Evolutionary conservation across 257 asterid species (phyloP).

Genomic region (Capsicum rhomboideum): DNA sequence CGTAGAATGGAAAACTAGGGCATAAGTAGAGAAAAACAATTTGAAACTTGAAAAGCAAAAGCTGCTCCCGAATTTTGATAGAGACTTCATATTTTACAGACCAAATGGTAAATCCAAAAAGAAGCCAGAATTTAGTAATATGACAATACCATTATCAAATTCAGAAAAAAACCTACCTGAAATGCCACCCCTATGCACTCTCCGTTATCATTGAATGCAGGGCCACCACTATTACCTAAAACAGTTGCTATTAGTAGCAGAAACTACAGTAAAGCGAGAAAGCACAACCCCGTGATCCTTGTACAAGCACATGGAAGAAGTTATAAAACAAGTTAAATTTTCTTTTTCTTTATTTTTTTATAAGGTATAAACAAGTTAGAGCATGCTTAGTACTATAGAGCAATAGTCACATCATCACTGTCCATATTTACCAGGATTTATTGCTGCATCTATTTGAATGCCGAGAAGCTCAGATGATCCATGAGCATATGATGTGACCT

Average conservation of each 20-base stretch:
- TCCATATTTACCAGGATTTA: constrained; percentile 68
- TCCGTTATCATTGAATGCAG: constrained; percentile 92
- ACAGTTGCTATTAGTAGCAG: constrained; percentile 15
- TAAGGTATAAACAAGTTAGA: neutral
- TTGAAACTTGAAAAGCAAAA: neutral
- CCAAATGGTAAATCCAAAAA: neutral
- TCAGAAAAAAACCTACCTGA: constrained; percentile 48
- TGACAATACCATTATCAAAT: neutral
- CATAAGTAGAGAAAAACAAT: neutral
- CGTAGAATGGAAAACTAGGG: neutral
- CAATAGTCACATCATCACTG: neutral
- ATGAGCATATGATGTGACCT: constrained; percentile 99
- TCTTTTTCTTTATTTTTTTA: neutral
- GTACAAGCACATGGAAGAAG: neutral
- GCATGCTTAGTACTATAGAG: neutral
- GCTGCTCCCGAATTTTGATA: neutral
- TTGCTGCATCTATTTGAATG: constrained; percentile 98
- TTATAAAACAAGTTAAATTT: neutral
- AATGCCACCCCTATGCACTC: constrained; percentile 99
- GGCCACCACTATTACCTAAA: constrained; percentile 97
- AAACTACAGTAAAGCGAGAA: neutral
- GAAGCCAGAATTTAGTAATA: neutral
- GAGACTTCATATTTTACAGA: neutral
- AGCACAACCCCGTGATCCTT: neutral
- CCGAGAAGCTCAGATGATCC: constrained; percentile 96